phyloP scores from a whole-genome alignment of 306 rosid genomes.

The Quercus bicolor region DNA sequence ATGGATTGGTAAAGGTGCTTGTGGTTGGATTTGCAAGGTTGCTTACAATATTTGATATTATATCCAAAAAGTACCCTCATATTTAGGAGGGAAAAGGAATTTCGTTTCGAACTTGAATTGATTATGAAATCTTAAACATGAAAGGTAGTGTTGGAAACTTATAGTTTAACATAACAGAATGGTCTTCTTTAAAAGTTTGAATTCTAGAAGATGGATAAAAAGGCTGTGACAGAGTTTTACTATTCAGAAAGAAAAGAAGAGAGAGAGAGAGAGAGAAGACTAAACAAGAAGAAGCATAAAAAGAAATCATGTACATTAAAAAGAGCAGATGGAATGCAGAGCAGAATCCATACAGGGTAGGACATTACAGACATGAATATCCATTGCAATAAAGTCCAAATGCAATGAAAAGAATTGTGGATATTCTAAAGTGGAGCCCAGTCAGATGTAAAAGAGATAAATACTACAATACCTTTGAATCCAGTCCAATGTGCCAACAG shows the following conservation, averaged over 20 bases:
- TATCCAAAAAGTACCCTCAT: neutral
- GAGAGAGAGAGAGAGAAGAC: neutral
- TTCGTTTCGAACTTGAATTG: neutral
- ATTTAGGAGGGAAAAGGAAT: neutral
- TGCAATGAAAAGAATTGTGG: constrained; percentile 10
- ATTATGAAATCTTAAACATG: neutral
- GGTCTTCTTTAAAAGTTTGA: neutral
- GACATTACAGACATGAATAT: neutral
- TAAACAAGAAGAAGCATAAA: neutral
- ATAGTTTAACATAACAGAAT: neutral
- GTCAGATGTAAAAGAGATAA: neutral
- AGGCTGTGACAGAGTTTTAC: neutral
- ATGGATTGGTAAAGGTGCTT: neutral
- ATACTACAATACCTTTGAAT: constrained; percentile 54
- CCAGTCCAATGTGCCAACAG: constrained; percentile 94
- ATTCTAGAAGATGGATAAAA: neutral
- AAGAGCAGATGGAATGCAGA: neutral
- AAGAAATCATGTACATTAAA: neutral
- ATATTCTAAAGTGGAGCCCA: constrained; percentile 3
- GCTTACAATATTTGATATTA: neutral
- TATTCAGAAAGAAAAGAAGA: neutral
- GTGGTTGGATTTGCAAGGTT: neutral
- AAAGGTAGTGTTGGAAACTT: too few relatives aligned
- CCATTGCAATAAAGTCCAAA: neutral
- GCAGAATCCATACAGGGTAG: too few relatives aligned